A percentile compares a stretch with the other conserved stretches of the same genome.
phyloP scores from a whole-genome alignment of 1,284 basidiomycete species.

The Heliocybe sulcata region DNA sequence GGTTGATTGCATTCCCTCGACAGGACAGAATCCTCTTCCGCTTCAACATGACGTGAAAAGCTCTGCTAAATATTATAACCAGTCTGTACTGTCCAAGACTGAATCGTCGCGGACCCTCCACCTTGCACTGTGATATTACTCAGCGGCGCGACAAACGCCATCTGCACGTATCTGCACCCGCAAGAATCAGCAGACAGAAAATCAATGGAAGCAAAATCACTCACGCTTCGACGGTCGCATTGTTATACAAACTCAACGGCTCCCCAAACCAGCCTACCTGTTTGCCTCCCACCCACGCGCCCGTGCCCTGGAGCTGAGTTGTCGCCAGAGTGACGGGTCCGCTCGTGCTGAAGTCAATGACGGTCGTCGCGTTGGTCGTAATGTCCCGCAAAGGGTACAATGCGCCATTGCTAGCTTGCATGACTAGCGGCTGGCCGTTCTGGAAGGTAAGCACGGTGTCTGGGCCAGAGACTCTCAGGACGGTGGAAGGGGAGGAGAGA shows the following conservation, averaged over 20 bases:
- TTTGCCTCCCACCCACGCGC: not conserved
- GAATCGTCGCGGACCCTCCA: not conserved
- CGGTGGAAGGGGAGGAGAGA: not conserved
- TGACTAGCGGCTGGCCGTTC: not conserved
- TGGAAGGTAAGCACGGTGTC: not conserved
- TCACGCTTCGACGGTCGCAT: not conserved
- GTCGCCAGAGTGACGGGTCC: not conserved
- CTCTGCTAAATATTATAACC: not conserved
- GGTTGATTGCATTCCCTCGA: too few relatives aligned
- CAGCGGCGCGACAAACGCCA: not conserved
- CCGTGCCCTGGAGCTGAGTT: not conserved
- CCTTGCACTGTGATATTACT: not conserved
- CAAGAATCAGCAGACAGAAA: not conserved
- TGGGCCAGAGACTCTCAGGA: not conserved
- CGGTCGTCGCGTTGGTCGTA: not conserved
- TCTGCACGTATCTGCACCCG: not conserved
- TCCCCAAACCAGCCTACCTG: not conserved
- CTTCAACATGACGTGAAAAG: too few relatives aligned
- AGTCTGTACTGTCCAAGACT: not conserved
- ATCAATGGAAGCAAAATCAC: not conserved
- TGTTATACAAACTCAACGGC: not conserved
- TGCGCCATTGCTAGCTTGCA: not conserved
- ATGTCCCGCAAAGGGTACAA: not conserved
- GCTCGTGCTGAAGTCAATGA: not conserved
- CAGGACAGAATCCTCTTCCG: too few relatives aligned